phyloP scores from a whole-genome alignment of 768 basidiomycete species.

The Mycena alexandri region DNA sequence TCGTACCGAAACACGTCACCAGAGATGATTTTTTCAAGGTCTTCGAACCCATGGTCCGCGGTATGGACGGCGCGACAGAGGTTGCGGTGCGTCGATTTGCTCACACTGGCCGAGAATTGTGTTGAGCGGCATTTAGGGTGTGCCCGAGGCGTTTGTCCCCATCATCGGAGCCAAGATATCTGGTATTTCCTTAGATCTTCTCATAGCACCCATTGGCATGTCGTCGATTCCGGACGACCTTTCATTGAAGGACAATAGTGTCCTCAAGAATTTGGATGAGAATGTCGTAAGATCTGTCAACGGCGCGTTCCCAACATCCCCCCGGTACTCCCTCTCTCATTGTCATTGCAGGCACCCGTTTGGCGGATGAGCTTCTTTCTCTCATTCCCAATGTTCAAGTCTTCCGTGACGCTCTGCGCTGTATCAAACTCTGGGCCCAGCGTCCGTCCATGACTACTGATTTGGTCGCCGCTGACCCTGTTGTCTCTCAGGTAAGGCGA shows the following conservation, averaged over 20 bases:
- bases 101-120: no score
- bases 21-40: slow-evolving; percentile 95
- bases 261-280: slow-evolving; percentile 93
- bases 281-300: slow-evolving; percentile 93
- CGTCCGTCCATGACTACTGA: slow-evolving; percentile 62
- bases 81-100: slow-evolving; percentile 77
- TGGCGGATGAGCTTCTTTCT: slow-evolving; percentile 94
- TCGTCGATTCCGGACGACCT: slow-evolving; percentile 93
- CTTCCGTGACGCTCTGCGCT: slow-evolving; percentile 93
- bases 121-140: slow-evolving; percentile 68
- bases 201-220: slow-evolving; percentile 89
- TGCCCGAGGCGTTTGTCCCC: slow-evolving; percentile 96
- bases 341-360: slow-evolving; percentile 79
- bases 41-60: slow-evolving; percentile 90
- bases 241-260: slow-evolving; percentile 89
- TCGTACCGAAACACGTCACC: slow-evolving; percentile 95
- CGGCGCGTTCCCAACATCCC: slow-evolving; percentile 58
- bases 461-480: neutral
- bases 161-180: slow-evolving; percentile 91
- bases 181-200: slow-evolving; percentile 94
- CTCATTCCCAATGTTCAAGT: slow-evolving; percentile 95
- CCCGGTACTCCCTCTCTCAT: slow-evolving; percentile 22
- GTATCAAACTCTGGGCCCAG: slow-evolving; percentile 98
- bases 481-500: slow-evolving; percentile 80
- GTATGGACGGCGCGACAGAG: slow-evolving; percentile 85